Conservation (phyloP, 106 monocot species). For the Acorus gramineus region DNA sequence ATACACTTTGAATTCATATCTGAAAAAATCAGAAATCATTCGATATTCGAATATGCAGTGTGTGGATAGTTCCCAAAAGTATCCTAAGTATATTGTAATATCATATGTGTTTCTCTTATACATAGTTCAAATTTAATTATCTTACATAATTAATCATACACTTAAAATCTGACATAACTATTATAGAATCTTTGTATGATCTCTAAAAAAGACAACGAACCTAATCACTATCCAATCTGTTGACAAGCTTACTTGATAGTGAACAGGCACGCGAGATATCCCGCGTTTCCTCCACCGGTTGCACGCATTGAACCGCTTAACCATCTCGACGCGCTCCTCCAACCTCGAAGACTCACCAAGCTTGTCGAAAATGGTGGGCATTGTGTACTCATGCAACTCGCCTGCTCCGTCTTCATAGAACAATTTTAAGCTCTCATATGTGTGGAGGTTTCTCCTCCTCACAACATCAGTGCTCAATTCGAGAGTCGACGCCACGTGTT, state of each 20-base stretch:
- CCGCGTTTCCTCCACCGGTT: conserved; percentile 69
- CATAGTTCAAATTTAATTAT: too few relatives aligned
- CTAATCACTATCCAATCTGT: too few relatives aligned
- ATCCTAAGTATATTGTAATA: too few relatives aligned
- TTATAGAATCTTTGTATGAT: too few relatives aligned
- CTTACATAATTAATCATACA: too few relatives aligned
- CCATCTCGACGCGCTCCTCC: conserved; percentile 16
- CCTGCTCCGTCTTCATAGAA: conserved; percentile 32
- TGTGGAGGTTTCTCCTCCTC: conserved; percentile 54
- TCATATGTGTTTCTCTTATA: too few relatives aligned
- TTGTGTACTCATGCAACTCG: conserved; percentile 43
- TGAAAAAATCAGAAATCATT: too few relatives aligned
- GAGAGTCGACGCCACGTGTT: conserved; percentile 60
- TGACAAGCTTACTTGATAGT: conserved; percentile 10
- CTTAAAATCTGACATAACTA: too few relatives aligned
- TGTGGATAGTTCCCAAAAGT: too few relatives aligned
- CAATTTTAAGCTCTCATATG: conserved; percentile 41
- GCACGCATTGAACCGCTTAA: conserved; percentile 36
- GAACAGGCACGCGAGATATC: conserved; percentile 50
- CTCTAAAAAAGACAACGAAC: too few relatives aligned
- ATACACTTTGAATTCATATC: too few relatives aligned
- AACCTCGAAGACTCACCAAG: conserved; percentile 23
- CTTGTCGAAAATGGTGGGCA: conserved; percentile 33
- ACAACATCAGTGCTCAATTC: conserved; percentile 31
- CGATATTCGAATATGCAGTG: too few relatives aligned